Evolutionary conservation across 1,284 basidiomycete genomes (phyloP).

Genomic region (Stereum hirsutum): DNA sequence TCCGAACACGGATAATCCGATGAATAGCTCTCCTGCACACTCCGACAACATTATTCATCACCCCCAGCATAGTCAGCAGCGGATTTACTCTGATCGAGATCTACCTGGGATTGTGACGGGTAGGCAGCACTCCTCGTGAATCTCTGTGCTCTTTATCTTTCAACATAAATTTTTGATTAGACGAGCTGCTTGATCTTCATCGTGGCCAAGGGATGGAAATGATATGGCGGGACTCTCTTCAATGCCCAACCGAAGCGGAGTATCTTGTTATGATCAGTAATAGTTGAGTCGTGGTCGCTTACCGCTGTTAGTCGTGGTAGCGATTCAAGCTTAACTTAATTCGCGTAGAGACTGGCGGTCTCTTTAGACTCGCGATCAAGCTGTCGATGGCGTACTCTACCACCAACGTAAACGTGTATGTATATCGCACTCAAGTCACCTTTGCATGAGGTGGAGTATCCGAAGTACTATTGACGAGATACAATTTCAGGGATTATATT

Average conservation of each 20-base stretch:
- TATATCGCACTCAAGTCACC: slow-evolving; percentile 4
- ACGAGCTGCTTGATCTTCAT: slow-evolving; percentile 86
- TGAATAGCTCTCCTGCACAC: too few relatives aligned
- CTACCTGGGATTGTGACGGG: slow-evolving; percentile 65
- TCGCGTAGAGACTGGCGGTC: slow-evolving; percentile 83
- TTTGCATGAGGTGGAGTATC: too few relatives aligned
- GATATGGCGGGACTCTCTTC: slow-evolving; percentile 88
- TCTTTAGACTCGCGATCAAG: slow-evolving; percentile 89
- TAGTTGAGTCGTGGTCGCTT: too few relatives aligned
- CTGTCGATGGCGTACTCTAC: slow-evolving; percentile 90
- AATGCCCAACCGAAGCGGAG: slow-evolving; percentile 91
- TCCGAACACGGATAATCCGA: too few relatives aligned
- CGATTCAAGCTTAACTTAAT: neutral
- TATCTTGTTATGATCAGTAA: slow-evolving; percentile 97
- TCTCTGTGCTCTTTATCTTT: too few relatives aligned
- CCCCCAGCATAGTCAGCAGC: too few relatives aligned
- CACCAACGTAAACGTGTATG: slow-evolving; percentile 53
- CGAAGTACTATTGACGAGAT: neutral
- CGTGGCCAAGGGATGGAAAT: slow-evolving; percentile 95
- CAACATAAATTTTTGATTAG: too few relatives aligned
- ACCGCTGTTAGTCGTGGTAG: neutral
- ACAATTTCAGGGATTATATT: slow-evolving; percentile 75
- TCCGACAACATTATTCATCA: too few relatives aligned
- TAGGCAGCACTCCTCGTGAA: slow-evolving; percentile 18
- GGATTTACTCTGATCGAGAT: slow-evolving; percentile 28